Evolutionary conservation across 148 eudicot genomes (phyloP).

Genomic region (Bassia scoparia): DNA sequence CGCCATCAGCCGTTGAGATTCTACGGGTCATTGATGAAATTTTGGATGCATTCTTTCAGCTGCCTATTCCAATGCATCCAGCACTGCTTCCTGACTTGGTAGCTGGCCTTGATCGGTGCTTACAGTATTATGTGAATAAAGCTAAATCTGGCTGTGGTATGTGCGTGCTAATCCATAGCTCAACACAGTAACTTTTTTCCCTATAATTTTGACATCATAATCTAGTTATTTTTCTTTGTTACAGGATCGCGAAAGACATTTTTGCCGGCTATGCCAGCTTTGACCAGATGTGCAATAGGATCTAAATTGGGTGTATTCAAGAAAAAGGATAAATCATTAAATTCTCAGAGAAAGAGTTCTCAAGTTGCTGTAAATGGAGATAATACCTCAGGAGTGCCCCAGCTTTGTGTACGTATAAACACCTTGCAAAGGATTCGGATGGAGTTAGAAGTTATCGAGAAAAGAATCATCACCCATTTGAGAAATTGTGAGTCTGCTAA

Average conservation of each 20-base stretch:
- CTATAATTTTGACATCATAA: not conserved
- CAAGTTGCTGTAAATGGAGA: conserved; percentile 75
- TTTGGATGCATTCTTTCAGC: conserved; percentile 79
- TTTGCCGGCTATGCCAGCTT: conserved; percentile 85
- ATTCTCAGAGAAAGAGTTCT: conserved; percentile 60
- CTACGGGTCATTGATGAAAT: conserved; percentile 69
- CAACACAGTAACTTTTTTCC: not conserved
- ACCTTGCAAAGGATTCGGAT: conserved; percentile 54
- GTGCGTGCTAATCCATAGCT: conserved; percentile 12
- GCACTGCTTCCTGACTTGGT: conserved; percentile 83
- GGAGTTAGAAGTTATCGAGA: conserved; percentile 66
- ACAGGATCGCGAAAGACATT: conserved; percentile 79
- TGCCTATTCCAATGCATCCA: conserved; percentile 96
- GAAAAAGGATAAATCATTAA: conserved; percentile 71
- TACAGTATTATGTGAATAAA: conserved; percentile 73
- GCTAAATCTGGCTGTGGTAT: conserved; percentile 94
- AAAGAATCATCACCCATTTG: conserved; percentile 77
- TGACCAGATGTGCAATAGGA: conserved; percentile 76
- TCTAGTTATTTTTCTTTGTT: conserved; percentile 17
- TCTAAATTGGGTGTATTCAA: conserved; percentile 70
- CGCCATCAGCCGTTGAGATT: conserved; percentile 83
- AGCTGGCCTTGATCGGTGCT: conserved; percentile 80
- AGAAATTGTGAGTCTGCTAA: conserved; percentile 87
- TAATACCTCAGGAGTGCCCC: conserved; percentile 46
- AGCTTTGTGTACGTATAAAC: conserved; percentile 72